These are phyloP conservation scores for Gelatoporia subvermispora DNA, from an alignment of 768 basidiomycete species.

Conservation along the genomic window DNA sequence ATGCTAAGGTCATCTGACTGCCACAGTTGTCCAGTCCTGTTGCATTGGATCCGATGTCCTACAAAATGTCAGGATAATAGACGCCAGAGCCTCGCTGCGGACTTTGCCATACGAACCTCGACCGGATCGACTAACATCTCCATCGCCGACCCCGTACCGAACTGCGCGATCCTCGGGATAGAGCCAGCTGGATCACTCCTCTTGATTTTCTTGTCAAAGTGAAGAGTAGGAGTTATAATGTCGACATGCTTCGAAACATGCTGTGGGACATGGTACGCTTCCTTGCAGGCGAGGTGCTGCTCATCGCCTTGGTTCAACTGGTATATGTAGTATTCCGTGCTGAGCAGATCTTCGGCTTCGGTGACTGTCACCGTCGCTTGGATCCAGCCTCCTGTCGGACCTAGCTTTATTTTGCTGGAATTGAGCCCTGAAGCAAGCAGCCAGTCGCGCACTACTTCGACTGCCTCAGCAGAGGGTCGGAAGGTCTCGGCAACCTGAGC, in stretches of 20 bases:
- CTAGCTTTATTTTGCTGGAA: slow-evolving; percentile 20
- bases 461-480: slow-evolving; percentile 36
- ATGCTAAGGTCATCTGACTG: slow-evolving; percentile 23
- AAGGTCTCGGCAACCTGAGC: slow-evolving; percentile 40
- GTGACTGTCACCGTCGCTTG: slow-evolving; percentile 33
- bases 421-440: slow-evolving; percentile 19
- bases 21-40: slow-evolving; percentile 21
- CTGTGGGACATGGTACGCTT: slow-evolving; percentile 58
- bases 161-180: too few relatives aligned
- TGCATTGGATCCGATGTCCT: slow-evolving; percentile 7
- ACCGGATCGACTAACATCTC: too few relatives aligned
- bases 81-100: too few relatives aligned
- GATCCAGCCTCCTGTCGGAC: slow-evolving; percentile 41
- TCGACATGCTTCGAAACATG: slow-evolving; percentile 56
- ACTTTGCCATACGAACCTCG: too few relatives aligned
- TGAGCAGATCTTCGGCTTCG: slow-evolving; percentile 41
- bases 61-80: too few relatives aligned
- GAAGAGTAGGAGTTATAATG: slow-evolving; percentile 65
- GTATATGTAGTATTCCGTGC: slow-evolving; percentile 54
- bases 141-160: too few relatives aligned
- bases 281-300: slow-evolving; percentile 50
- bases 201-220: slow-evolving; percentile 50
- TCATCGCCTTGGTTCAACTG: slow-evolving; percentile 44
- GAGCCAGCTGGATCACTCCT: slow-evolving; percentile 25
- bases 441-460: slow-evolving; percentile 40